Base-by-base conservation (phyloP, 768 basidiomycete species). In the Termitomyces sp. region DNA sequence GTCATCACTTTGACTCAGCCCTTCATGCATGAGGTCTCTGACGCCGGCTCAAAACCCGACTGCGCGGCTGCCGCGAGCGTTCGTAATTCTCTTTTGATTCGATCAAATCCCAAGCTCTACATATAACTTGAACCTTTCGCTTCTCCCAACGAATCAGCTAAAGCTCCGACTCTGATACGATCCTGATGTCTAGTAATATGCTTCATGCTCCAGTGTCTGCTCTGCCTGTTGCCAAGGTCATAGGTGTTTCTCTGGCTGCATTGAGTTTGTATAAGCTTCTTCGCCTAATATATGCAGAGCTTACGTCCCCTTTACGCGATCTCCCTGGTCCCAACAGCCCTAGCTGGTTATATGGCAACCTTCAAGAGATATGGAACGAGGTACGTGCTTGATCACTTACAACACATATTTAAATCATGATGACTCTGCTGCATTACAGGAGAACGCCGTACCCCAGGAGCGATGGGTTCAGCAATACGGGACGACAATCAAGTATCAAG, bases 291-390 rank as follows among this genome's bases (percentile, higher is more conserved):
- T 75, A 75, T 55, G 49, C 48, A 9, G 67, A 73, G 53, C 69
- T 70, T 58, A 72, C 66, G 9, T 81, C 81, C 0, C 75, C 81
- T 3, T 61, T 85, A 15, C 73, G 75, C 20, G 60, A 72, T 44
- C 73, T 87, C 30, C 84, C 78, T 7, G 84, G 84, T 2, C 85
- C 85, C 0, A 72, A 76, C 16, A 77, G 67, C 57, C 55, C 72
- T 4, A 80, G 75, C 60, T 72, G 70, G 57, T 52, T 87, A 15
- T 82, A 68, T 54, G 84, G 85, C 8, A 78, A 84, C 64, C 48
- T 82, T 57, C 69, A 66, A 41, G 74, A 63, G 36, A 52, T 59
- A 27, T 27, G 58, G 51, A 18, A 50, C 2, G 61, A 58, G 27
- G 61, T 57, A 18, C 37, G 52, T 12, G n/a, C 15, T 31, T 42